Evolutionary conservation across 2,329 filamentous ascomycete species (phyloP), one percentile per base, ranked within the genome.

Genomic region (Cryoendolithus antarcticus): DNA sequence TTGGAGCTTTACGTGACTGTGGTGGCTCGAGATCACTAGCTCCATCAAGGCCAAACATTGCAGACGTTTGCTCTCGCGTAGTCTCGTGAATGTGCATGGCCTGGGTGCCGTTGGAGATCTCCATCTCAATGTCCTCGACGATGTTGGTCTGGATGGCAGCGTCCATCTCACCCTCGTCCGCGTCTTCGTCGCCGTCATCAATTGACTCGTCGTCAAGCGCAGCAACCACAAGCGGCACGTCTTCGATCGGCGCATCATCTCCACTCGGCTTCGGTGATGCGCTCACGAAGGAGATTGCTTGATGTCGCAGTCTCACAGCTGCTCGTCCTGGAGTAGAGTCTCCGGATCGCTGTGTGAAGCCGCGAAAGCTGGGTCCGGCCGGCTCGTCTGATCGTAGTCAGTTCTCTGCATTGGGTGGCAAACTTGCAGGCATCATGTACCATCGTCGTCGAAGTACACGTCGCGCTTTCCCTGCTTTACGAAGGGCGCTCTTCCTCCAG

Each of bases 401-500:
- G 15, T 19, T 19, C 15, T 19, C 15, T 19, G 15, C 15, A 19
- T 19, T 19, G 15, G 15, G 15, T 19, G 15, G 15, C 15, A 19
- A 19, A 19, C 15, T 19, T 19, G 15, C 15, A 19, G 15, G 15
- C 15, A 19, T 37, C 67, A 55, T 32, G 58, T 60, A 11, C 74
- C 74, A 29, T 73, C 75, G 53, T 72, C 76, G 43, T 81, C 68
- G 52, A 82, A 82, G 2, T 59, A 56, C 37, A 82, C 66, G 13
- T 62, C 62, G 39, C 68, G 63, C 48, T 78, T 60, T 42, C 77
- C 66, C 37, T 81, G 62, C 46, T 67, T 67, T 35, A 60, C 58
- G 44, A 66, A 64, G 2, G 64, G 56, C 39, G 65, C 63, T 57
- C 66, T 70, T 34, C 62, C 54, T 29, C 60, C 43, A 34, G 36